These are phyloP conservation scores for Backusella tuberculispora DNA, from an alignment of 192 early-diverging fungal species.

Conservation along the genomic window DNA sequence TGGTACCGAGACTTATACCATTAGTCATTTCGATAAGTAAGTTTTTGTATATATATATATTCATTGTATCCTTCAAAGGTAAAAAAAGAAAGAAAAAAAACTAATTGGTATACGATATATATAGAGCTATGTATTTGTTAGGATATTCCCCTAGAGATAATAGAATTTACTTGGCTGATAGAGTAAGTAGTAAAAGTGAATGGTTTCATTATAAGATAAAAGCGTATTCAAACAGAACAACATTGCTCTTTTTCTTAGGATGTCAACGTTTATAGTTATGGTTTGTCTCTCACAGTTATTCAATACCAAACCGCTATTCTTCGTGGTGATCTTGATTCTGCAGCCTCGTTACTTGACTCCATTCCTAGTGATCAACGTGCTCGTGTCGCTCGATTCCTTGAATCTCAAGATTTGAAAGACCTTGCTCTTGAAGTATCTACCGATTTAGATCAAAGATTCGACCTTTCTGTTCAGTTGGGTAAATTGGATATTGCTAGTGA, in stretches of 20 bases:
- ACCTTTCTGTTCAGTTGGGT: constrained; percentile 88
- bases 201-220: not conserved
- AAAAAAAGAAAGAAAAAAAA: too few species aligned
- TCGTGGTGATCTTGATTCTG: constrained; percentile 88
- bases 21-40: constrained; percentile 94
- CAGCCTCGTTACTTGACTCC: constrained; percentile 79
- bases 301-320: constrained; percentile 99
- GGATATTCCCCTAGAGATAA: constrained; percentile 95
- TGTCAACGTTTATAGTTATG: constrained; percentile 86
- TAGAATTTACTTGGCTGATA: constrained; percentile 93
- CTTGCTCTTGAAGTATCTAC: constrained; percentile 93
- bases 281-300: constrained; percentile 90
- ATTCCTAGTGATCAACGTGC: constrained; percentile 88
- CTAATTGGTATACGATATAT: constrained; percentile 20
- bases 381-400: constrained; percentile 93
- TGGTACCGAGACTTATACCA: constrained; percentile 90
- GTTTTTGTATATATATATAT: constrained; percentile 18
- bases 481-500: constrained; percentile 81
- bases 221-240: not conserved
- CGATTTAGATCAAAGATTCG: constrained; percentile 95
- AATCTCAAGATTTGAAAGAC: constrained; percentile 90
- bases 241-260: constrained; percentile 54
- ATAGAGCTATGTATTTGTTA: constrained; percentile 83
- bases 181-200: constrained; percentile 40
- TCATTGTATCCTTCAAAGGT: not conserved